Percentiles rank a stretch among this genome's conserved stretches.
Evolutionary conservation across 2,329 filamentous ascomycete genomes (phyloP).

Genomic region (Bisporella sp.): DNA sequence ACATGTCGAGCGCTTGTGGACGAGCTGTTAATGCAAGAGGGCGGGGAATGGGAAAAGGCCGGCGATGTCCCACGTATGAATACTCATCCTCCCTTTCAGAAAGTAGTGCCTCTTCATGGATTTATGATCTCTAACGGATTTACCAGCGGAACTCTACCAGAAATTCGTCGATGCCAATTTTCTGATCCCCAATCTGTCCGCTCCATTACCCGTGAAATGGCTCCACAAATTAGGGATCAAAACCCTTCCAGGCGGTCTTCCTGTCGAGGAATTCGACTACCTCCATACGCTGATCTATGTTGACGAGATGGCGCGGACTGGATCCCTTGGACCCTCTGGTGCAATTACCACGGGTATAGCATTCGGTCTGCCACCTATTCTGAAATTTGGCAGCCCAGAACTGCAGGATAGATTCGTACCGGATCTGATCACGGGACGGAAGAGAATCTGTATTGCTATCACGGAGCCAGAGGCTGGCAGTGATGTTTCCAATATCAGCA

Average conservation of each 20-base stretch:
- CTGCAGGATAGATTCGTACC: constrained; percentile 62
- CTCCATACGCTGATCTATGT: constrained; percentile 63
- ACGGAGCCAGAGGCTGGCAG: constrained; percentile 70
- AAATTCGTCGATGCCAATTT: constrained; percentile 61
- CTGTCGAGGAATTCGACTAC: constrained; percentile 69
- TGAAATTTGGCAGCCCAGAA: constrained; percentile 57
- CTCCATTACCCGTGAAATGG: constrained; percentile 62
- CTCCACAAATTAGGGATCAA: constrained; percentile 58
- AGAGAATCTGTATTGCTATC: constrained; percentile 68
- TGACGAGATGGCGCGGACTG: constrained; percentile 62
- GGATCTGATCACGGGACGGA: constrained; percentile 58
- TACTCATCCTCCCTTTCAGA: background rate
- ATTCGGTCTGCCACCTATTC: constrained; percentile 64
- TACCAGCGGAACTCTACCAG: constrained; percentile 53
- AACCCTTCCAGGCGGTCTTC: constrained; percentile 57
- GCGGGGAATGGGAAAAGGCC: constrained; percentile 62
- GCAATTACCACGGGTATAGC: constrained; percentile 66
- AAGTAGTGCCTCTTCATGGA: background rate
- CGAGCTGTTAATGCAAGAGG: constrained; percentile 53
- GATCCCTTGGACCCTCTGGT: constrained; percentile 54
- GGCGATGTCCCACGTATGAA: constrained; percentile 28
- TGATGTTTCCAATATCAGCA: constrained; percentile 67
- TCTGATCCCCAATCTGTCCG: constrained; percentile 62
- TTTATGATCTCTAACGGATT: background rate
- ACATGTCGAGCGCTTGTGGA: constrained; percentile 59